Evolutionary conservation across 1,284 basidiomycete genomes (phyloP).

Genomic region (Tilletia walkeri): DNA sequence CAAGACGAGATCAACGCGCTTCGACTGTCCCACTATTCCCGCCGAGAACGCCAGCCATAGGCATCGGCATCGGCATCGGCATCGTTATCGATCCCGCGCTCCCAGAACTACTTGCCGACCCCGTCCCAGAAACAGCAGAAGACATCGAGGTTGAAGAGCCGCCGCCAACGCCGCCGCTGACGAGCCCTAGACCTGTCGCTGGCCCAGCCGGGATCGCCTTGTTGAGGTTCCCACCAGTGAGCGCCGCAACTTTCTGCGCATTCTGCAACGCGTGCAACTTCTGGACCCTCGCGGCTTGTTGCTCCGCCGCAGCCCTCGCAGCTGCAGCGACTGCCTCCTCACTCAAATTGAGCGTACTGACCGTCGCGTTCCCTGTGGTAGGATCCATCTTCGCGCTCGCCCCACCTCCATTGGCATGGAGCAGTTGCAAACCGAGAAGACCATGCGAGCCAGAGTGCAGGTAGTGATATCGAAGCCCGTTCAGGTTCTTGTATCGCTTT

Average conservation of each 20-base stretch:
- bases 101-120: not conserved
- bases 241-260: conserved; percentile 2
- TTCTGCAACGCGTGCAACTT: conserved; percentile 27
- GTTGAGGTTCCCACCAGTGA: not conserved
- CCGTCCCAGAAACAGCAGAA: not conserved
- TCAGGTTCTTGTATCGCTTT: conserved; percentile 84
- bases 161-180: not conserved
- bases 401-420: conserved; percentile 50
- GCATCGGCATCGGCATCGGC: not conserved
- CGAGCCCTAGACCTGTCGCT: not conserved
- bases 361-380: conserved; percentile 46
- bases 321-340: conserved; percentile 51
- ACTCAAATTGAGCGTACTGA: conserved; percentile 48
- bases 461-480: conserved; percentile 76
- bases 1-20: no score
- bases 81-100: not conserved
- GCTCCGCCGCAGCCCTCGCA: conserved; percentile 40
- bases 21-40: not conserved
- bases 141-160: not conserved
- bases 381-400: conserved; percentile 51
- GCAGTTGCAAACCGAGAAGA: conserved; percentile 54
- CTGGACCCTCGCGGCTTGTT: conserved; percentile 31
- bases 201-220: not conserved
- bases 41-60: not conserved
- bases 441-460: conserved; percentile 89